phyloP scores from a whole-genome alignment of 1,139 yeast genomes.

The Geotrichum siamense region DNA sequence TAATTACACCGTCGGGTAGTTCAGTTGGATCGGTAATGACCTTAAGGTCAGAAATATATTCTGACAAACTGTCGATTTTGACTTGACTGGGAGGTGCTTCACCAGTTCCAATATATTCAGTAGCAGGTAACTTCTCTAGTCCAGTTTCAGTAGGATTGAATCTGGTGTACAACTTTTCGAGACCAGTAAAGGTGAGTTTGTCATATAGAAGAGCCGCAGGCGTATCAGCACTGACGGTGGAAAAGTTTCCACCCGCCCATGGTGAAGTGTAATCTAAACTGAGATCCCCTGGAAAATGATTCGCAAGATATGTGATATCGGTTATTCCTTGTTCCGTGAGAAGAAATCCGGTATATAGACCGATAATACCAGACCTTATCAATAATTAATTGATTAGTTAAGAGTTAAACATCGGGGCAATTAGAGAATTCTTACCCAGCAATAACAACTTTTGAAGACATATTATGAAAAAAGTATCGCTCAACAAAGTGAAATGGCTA shows the following conservation, averaged over 20 bases:
- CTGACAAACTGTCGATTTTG: constrained; percentile 41
- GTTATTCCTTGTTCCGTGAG: constrained; percentile 39
- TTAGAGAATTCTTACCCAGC: too few relatives aligned
- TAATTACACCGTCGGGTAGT: constrained; percentile 21
- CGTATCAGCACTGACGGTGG: constrained; percentile 54
- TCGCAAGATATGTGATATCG: constrained; percentile 49
- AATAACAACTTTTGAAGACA: too few relatives aligned
- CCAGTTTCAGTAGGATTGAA: constrained; percentile 49
- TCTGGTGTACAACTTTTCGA: constrained; percentile 37
- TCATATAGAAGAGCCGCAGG: constrained; percentile 44
- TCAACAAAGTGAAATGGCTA: too few relatives aligned
- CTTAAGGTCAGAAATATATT: constrained; percentile 42
- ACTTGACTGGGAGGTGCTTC: constrained; percentile 23
- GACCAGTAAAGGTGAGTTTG: constrained; percentile 45
- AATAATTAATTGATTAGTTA: not conserved
- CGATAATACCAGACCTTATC: constrained; percentile 58
- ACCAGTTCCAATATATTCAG: constrained; percentile 52
- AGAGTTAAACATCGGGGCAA: too few relatives aligned
- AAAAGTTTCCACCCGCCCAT: constrained; percentile 49
- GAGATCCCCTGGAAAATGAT: constrained; percentile 56
- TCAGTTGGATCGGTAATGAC: not conserved
- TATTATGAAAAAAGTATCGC: too few relatives aligned
- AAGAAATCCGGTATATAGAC: constrained; percentile 55
- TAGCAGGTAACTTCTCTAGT: constrained; percentile 43
- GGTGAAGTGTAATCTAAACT: constrained; percentile 56